Evolutionary conservation across 495 filamentous ascomycete species (phyloP).

Genomic region (Viridothelium virens): DNA sequence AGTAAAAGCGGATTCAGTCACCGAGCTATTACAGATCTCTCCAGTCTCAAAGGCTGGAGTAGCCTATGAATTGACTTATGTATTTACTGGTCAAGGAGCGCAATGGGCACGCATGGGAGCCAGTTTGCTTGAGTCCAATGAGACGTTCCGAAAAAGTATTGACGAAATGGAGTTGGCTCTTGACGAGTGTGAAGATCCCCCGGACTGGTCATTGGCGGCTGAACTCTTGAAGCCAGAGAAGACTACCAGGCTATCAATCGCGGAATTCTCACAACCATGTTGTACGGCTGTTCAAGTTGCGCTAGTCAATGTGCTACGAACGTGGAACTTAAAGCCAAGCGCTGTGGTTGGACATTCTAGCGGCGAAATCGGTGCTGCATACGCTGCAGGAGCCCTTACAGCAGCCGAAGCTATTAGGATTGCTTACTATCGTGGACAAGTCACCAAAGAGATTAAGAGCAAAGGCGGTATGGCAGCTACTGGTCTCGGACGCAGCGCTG

Average conservation of each 20-base stretch:
- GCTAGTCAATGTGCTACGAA: slow-evolving; percentile 23
- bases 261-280: slow-evolving; percentile 23
- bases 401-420: slow-evolving; percentile 39
- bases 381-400: slow-evolving; percentile 45
- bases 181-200: not conserved
- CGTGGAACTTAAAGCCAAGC: slow-evolving; percentile 28
- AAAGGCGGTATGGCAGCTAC: slow-evolving; percentile 27
- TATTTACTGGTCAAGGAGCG: slow-evolving; percentile 45
- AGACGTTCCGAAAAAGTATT: slow-evolving; percentile 4
- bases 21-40: not conserved
- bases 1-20: not conserved
- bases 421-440: slow-evolving; percentile 39
- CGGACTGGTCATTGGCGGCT: slow-evolving; percentile 1
- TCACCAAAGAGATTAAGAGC: not conserved
- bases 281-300: slow-evolving; percentile 28
- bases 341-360: slow-evolving; percentile 54
- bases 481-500: slow-evolving; percentile 12
- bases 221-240: slow-evolving; percentile 23
- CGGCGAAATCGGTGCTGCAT: slow-evolving; percentile 58
- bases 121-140: slow-evolving; percentile 2
- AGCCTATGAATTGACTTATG: not conserved
- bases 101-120: slow-evolving; percentile 39
- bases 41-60: not conserved
- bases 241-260: slow-evolving; percentile 18
- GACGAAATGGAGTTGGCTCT: not conserved